Evolutionary conservation across 208 protist genomes (phyloP), one percentile per base, ranked within the genome.

Genomic region (Acanthamoeba quina): DNA sequence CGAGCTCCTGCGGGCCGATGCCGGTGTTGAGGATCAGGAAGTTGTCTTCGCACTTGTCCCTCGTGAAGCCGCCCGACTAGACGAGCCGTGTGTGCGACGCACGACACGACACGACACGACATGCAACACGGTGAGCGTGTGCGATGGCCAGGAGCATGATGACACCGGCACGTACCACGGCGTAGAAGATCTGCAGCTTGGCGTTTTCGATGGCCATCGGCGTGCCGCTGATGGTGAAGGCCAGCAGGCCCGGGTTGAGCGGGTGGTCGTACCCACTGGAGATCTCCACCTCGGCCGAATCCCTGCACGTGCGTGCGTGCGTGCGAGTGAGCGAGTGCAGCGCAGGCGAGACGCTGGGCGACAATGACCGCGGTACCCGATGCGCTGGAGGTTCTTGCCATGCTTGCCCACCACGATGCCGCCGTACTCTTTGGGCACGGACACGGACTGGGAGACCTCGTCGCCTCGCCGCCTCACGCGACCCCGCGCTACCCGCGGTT

Each of bases 141-240:
- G 66, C n/a, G 34, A 41, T 37, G 37, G n/a, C n/a, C 6, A 24
- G 9, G 13, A 9, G 6, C 70, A 24, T 31, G 68, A 76, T 7
- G 24, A 17, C 29, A 7, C 10, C 68, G 29, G 13, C 29, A 34
- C 34, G 26, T 31, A 80, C 70, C n/a, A 49, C 70, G 37, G 29
- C 29, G 37, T 80, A 80, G 70, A 80, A 80, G 17, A 80, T 80
- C 70, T 80, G 70, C 11, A 49, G 70, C 37, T 80, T 80, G 70
- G 70, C 70, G 26, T 80, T 41, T 10, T 80, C 70, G 70, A 80
- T 80, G 41, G 70, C 70, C 37, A 0, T 24, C 21, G 70, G 70
- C 70, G 70, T 80, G 70, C 70, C 70, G 70, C 34, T 80, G 70
- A 80, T 80, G 37, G 70, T 80, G 70, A 80, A 80, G 70, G 34